Percentiles rank a stretch among this genome's conserved stretches.
Evolutionary conservation across 2,329 filamentous ascomycete species (phyloP).

Genomic region (Diaporthe helianthi): DNA sequence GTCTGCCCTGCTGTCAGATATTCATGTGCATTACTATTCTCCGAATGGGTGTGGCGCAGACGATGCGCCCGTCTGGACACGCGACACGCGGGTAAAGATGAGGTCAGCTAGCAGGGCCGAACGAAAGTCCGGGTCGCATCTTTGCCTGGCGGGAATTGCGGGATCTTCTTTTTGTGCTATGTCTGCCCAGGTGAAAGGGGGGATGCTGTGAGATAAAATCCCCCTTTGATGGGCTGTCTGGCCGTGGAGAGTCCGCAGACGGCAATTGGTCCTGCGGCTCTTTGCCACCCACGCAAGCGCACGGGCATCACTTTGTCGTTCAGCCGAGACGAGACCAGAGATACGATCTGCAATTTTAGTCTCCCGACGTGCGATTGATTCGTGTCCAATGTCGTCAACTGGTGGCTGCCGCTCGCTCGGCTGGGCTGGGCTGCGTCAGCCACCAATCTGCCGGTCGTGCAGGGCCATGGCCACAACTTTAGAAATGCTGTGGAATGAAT

Average conservation of each 20-base stretch:
- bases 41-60: neutral
- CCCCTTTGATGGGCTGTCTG: neutral
- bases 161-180: neutral
- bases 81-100: neutral
- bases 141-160: neutral
- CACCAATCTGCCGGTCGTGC: neutral
- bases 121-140: neutral
- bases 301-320: slow-evolving; percentile 12
- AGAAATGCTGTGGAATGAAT: too few species aligned
- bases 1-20: neutral
- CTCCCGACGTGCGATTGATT: neutral
- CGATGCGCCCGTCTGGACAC: neutral
- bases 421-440: slow-evolving; percentile 2
- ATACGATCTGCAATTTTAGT: slow-evolving; percentile 17
- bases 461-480: neutral
- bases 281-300: slow-evolving; percentile 24
- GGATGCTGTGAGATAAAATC: neutral
- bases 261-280: slow-evolving; percentile 26
- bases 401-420: slow-evolving; percentile 4
- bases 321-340: neutral
- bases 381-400: slow-evolving; percentile 1
- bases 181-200: neutral
- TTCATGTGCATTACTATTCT: neutral
- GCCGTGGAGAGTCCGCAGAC: neutral
- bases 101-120: neutral